phyloP scores from a whole-genome alignment of 2,329 filamentous ascomycete genomes.

The Xylariaceae sp. region DNA sequence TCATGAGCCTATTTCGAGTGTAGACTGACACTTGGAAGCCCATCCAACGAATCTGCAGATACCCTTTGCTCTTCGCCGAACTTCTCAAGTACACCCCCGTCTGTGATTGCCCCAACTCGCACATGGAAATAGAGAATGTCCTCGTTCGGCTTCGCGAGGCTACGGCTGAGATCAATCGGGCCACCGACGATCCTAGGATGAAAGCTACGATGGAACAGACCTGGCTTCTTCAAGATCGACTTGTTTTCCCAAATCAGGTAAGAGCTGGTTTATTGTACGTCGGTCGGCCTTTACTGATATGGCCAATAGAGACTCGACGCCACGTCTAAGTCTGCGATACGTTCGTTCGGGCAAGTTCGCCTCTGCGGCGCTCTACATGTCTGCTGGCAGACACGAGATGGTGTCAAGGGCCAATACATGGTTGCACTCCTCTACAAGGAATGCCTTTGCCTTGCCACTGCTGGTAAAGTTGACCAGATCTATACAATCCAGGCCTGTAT shows the following conservation, averaged over 20 bases:
- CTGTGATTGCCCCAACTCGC: slow-evolving; percentile 74
- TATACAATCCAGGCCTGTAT: slow-evolving; percentile 74
- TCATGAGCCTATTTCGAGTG: slow-evolving; percentile 1
- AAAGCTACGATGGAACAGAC: slow-evolving; percentile 70
- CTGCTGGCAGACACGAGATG: slow-evolving; percentile 66
- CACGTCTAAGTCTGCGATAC: slow-evolving; percentile 58
- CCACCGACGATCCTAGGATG: slow-evolving; percentile 67
- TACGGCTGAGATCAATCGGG: slow-evolving; percentile 73
- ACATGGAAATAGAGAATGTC: slow-evolving; percentile 70
- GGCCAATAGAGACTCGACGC: slow-evolving; percentile 40
- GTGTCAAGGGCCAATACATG: slow-evolving; percentile 72
- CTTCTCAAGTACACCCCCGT: slow-evolving; percentile 77
- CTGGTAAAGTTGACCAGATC: slow-evolving; percentile 53
- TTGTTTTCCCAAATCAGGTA: slow-evolving; percentile 68
- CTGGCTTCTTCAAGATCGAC: slow-evolving; percentile 74
- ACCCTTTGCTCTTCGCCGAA: slow-evolving; percentile 79
- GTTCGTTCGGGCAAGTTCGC: slow-evolving; percentile 69
- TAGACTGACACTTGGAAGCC: slow-evolving; percentile 50
- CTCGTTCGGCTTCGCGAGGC: slow-evolving; percentile 65
- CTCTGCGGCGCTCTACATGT: slow-evolving; percentile 79
- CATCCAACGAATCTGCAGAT: slow-evolving; percentile 86
- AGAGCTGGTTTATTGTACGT: slow-evolving; percentile 16
- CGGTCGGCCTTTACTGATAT: neutral
- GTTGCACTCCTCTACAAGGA: slow-evolving; percentile 77
- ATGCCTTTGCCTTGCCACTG: slow-evolving; percentile 67